A percentile compares a stretch with the other conserved stretches of the same genome.
These are phyloP conservation scores for Cercophora samala DNA, from an alignment of 495 filamentous ascomycete species.

Conservation along the genomic window DNA sequence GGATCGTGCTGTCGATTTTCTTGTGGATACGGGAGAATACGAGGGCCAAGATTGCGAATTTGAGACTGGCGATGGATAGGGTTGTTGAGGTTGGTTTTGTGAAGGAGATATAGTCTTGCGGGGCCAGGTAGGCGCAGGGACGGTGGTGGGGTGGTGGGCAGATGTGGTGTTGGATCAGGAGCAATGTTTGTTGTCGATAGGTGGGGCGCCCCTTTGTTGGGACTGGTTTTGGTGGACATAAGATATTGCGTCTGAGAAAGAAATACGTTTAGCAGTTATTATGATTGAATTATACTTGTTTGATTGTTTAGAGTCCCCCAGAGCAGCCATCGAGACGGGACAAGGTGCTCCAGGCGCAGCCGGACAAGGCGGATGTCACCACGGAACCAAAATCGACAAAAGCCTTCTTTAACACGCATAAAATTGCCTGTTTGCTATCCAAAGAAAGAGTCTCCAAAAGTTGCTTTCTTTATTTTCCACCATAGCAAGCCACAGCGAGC, in stretches of 20 bases:
- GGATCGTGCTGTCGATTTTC: slow-evolving; percentile 54
- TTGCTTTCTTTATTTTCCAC: background rate
- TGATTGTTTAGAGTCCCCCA: background rate
- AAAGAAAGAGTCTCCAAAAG: background rate
- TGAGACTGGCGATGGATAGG: slow-evolving; percentile 58
- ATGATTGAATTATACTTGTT: background rate
- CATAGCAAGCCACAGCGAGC: background rate
- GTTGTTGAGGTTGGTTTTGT: slow-evolving; percentile 69
- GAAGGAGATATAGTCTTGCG: slow-evolving; percentile 52
- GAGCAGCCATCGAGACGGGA: background rate
- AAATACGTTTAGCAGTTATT: background rate
- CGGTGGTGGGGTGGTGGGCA: too few species aligned
- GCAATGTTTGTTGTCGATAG: background rate
- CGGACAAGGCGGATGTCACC: background rate
- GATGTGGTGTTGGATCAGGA: background rate
- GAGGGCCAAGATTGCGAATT: slow-evolving; percentile 57
- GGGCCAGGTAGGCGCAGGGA: too few species aligned
- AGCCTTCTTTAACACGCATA: background rate
- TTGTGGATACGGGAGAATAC: slow-evolving; percentile 68
- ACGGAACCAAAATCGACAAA: background rate
- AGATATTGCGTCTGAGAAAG: background rate
- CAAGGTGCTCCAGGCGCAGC: background rate
- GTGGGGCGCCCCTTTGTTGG: background rate
- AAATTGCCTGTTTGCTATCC: background rate
- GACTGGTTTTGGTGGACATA: background rate